Base-by-base conservation (phyloP, 2,329 filamentous ascomycete genomes). In the Paraphoma sp. region DNA sequence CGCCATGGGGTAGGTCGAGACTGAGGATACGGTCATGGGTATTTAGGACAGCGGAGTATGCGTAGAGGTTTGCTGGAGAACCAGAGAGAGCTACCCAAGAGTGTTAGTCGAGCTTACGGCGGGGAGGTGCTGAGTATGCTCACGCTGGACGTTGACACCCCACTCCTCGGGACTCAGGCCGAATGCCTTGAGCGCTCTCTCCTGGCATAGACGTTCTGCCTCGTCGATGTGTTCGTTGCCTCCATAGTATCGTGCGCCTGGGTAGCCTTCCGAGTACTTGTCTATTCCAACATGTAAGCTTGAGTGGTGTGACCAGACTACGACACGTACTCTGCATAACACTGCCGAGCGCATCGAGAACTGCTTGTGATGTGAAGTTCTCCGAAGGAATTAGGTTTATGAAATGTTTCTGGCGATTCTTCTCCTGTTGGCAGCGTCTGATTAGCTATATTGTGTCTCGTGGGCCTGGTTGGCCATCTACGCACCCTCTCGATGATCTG, bases 231-330 rank as follows among this genome's bases (percentile, higher is more conserved):
- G 92, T 86, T 99, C 91, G 84, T 99, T 99, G 76, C 95, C 95
- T 76, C 95, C 95, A 76, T 99, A 99, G 87, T 99, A 99, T 81
- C 95, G 90, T 72, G 95, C 95, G 78, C 95, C 95, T 68, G 95
- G 95, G 80, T 97, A 97, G 66, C 95, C 95, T 85, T 99, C 95
- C 16, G 93, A 97, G 87, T 99, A 99, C 85, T 99, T 99, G 87
- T 99, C 82, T 81, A 75, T 92, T 41, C 28, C 14, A 17, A 12
- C 14, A 36, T 53, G 57, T 77, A 41, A 78, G 75, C 62, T 57
- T 60, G n/a, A 7, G 51, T 60, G 53, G 91, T 43, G 46, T 36
- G 47, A 95, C 79, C 91, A 90, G 56, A 89, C 93, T 18, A 38
- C 29, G n/a, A 29, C 51, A 62, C 72, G 18, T 75, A 79, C 76